Conservation (phyloP, 2,329 filamentous ascomycete species). For the Chaetomiaceae sp. region DNA sequence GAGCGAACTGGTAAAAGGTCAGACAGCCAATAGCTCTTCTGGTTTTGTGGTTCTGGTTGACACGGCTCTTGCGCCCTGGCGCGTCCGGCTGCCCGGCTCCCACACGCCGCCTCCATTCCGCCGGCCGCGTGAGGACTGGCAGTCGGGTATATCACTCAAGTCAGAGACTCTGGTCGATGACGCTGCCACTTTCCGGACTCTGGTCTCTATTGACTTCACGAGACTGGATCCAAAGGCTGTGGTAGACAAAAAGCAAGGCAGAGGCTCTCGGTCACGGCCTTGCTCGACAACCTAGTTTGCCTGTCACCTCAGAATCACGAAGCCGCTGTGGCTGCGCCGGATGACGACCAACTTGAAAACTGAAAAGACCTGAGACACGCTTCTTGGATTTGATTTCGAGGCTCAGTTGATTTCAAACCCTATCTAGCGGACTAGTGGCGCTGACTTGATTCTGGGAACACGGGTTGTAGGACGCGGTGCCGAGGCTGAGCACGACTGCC, state of each 20-base stretch:
- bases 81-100: conserved; percentile 19
- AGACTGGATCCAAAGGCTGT: conserved; percentile 49
- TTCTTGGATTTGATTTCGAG: conserved; percentile 4
- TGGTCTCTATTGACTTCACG: conserved; percentile 40
- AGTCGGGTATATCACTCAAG: conserved; percentile 24
- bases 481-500: conserved; percentile 2
- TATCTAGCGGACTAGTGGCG: not conserved
- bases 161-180: conserved; percentile 20
- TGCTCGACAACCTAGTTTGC: conserved; percentile 8
- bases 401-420: conserved; percentile 7
- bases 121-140: conserved; percentile 19
- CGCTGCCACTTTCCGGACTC: conserved; percentile 50
- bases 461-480: conserved; percentile 9
- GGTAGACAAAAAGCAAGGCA: conserved; percentile 22
- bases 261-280: conserved; percentile 16
- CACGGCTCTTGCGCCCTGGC: conserved; percentile 25
- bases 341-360: conserved; percentile 57
- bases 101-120: conserved; percentile 18
- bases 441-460: conserved; percentile 4
- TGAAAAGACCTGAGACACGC: conserved; percentile 71
- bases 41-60: conserved; percentile 33
- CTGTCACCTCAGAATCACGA: conserved; percentile 28
- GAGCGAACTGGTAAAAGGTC: conserved; percentile 47
- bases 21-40: conserved; percentile 37
- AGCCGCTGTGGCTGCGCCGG: conserved; percentile 47